Percentiles rank a stretch among this genome's conserved stretches.
These are phyloP conservation scores for Cystoderma amianthinum DNA, from an alignment of 768 basidiomycete genomes.

Conservation along the genomic window DNA sequence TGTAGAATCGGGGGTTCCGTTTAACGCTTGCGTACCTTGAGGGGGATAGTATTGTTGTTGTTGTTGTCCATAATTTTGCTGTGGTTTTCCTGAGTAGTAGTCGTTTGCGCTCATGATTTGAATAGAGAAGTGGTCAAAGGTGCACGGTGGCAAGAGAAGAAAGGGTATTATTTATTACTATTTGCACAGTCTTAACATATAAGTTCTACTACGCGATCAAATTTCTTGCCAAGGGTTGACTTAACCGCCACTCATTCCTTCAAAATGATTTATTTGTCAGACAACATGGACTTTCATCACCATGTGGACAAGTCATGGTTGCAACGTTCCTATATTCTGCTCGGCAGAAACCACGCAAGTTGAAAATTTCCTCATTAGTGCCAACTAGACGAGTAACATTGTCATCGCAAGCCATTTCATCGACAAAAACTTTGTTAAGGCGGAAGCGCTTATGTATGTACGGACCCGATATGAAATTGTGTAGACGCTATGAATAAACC, in stretches of 20 bases:
- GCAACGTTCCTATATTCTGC: constrained; percentile 1
- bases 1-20: too few species aligned
- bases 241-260: too few species aligned
- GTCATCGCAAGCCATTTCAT: too few species aligned
- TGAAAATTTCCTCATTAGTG: too few species aligned
- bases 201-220: neutral
- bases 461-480: too few species aligned
- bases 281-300: too few species aligned
- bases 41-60: constrained; percentile 38
- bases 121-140: neutral
- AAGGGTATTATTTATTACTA: constrained; percentile 11
- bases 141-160: neutral
- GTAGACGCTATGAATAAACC: too few species aligned
- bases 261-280: too few species aligned
- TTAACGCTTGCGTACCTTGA: constrained; percentile 21
- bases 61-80: constrained; percentile 48
- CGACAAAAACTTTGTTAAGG: too few species aligned
- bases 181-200: constrained; percentile 23
- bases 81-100: constrained; percentile 53
- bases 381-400: too few species aligned
- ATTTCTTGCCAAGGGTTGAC: neutral
- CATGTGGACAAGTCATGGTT: neutral
- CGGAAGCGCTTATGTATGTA: too few species aligned
- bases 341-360: neutral
- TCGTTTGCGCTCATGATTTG: constrained; percentile 73